phyloP scores from a whole-genome alignment of 352 stramenopile genomes.

The Phytophthora tentaculata region DNA sequence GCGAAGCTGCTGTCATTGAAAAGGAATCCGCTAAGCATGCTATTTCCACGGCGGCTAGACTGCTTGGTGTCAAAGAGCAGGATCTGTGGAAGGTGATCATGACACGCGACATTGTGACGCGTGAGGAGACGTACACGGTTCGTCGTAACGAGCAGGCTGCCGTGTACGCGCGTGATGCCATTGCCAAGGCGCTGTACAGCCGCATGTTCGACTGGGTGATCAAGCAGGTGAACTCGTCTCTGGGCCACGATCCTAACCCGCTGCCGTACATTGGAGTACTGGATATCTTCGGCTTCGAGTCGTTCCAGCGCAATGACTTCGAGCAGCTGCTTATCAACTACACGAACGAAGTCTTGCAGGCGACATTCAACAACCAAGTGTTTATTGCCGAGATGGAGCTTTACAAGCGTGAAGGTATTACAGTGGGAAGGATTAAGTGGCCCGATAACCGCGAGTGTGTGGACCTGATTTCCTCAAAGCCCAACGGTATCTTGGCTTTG shows the following conservation, averaged over 20 bases:
- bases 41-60: slow-evolving; percentile 52
- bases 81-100: slow-evolving; percentile 84
- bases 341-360: slow-evolving; percentile 89
- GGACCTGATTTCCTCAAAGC: slow-evolving; percentile 88
- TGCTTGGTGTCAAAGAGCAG: slow-evolving; percentile 74
- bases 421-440: slow-evolving; percentile 90
- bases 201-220: slow-evolving; percentile 95
- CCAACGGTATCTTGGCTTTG: slow-evolving; percentile 79
- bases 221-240: slow-evolving; percentile 88
- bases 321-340: slow-evolving; percentile 93
- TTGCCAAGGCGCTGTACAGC: slow-evolving; percentile 94
- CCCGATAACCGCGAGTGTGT: slow-evolving; percentile 92
- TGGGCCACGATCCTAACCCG: slow-evolving; percentile 78
- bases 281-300: slow-evolving; percentile 93
- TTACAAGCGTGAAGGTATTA: slow-evolving; percentile 92
- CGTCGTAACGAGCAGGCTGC: slow-evolving; percentile 82
- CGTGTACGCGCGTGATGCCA: slow-evolving; percentile 91
- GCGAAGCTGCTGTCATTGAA: slow-evolving; percentile 78
- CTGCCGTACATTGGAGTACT: slow-evolving; percentile 92
- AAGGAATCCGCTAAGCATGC: slow-evolving; percentile 70
- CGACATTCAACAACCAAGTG: slow-evolving; percentile 91
- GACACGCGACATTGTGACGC: slow-evolving; percentile 86
- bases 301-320: slow-evolving; percentile 91
- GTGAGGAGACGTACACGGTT: slow-evolving; percentile 84
- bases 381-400: slow-evolving; percentile 92